Percentiles rank a stretch among this genome's conserved stretches.
phyloP scores from a whole-genome alignment of 129 eudicot genomes.

The Erigeron canadensis region DNA sequence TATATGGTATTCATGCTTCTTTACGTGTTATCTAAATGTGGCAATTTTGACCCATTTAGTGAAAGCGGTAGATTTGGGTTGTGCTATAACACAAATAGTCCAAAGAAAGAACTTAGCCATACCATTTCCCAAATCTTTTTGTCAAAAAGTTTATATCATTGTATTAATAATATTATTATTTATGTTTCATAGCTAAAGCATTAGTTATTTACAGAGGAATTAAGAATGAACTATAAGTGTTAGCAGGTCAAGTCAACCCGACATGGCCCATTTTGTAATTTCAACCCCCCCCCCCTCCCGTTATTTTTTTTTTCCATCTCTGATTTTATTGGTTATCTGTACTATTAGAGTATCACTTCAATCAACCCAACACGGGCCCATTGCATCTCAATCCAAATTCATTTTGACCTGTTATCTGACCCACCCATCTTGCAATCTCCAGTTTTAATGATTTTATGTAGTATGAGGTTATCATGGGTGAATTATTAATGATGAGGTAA shows the following conservation, averaged over 20 bases:
- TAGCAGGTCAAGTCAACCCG: neutral
- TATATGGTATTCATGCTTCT: slow-evolving; percentile 60
- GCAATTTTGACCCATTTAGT: neutral
- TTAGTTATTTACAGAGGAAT: neutral
- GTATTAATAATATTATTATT: neutral
- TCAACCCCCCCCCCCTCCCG: too few relatives aligned
- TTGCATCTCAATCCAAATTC: too few relatives aligned
- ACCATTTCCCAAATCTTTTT: slow-evolving; percentile 3
- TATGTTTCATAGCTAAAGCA: neutral
- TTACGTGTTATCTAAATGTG: slow-evolving; percentile 4
- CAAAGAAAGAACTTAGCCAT: neutral
- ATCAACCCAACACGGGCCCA: too few relatives aligned
- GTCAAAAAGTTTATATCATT: too few relatives aligned
- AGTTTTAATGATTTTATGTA: neutral
- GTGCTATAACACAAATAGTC: slow-evolving; percentile 2
- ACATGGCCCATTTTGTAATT: neutral
- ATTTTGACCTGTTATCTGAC: neutral
- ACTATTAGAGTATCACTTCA: too few relatives aligned
- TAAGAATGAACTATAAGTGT: neutral
- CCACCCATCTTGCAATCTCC: slow-evolving; percentile 2
- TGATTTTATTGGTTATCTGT: too few relatives aligned
- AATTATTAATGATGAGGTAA: neutral
- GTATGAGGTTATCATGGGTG: neutral
- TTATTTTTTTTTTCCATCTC: too few relatives aligned
- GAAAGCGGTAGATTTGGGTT: slow-evolving; percentile 8